These are phyloP conservation scores for Colletotrichum cordylinicola DNA, from an alignment of 2,329 filamentous ascomycete species.

Conservation along the genomic window DNA sequence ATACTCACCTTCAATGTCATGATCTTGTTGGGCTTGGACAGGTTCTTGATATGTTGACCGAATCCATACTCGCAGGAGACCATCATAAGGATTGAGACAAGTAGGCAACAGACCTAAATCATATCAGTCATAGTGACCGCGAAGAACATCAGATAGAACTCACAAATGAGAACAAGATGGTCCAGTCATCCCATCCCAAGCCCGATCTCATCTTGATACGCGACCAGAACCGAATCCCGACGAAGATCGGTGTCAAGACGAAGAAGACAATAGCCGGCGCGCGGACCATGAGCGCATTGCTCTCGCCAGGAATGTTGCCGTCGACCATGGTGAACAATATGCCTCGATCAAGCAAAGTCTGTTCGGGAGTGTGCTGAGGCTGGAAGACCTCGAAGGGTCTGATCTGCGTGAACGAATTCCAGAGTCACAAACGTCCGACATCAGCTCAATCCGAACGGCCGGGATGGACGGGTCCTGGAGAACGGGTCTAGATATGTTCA, in stretches of 20 bases:
- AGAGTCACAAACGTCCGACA: neutral
- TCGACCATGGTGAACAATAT: slow-evolving; percentile 26
- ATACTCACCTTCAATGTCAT: slow-evolving; percentile 40
- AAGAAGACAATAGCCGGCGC: slow-evolving; percentile 49
- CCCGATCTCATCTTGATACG: slow-evolving; percentile 40
- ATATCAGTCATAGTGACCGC: neutral
- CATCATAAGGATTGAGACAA: slow-evolving; percentile 45
- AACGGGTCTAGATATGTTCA: slow-evolving; percentile 8
- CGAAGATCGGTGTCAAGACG: slow-evolving; percentile 44
- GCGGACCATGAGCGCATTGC: slow-evolving; percentile 42
- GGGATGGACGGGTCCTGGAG: neutral
- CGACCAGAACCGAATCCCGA: slow-evolving; percentile 44
- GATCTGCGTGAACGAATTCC: neutral
- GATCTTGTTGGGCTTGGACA: slow-evolving; percentile 37
- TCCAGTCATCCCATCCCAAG: slow-evolving; percentile 47
- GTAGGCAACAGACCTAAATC: slow-evolving; percentile 38
- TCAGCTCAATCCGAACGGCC: neutral
- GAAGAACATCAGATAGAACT: neutral
- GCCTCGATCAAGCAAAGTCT: neutral
- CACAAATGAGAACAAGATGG: slow-evolving; percentile 47
- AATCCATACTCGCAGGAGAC: slow-evolving; percentile 46
- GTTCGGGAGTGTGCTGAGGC: neutral
- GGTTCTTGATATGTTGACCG: slow-evolving; percentile 42
- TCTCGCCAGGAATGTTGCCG: slow-evolving; percentile 36
- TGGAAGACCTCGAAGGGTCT: neutral